A percentile compares a stretch with the other conserved stretches of the same genome.
phyloP scores from a whole-genome alignment of 2,329 filamentous ascomycete genomes.

The Stromatinia cepivora region DNA sequence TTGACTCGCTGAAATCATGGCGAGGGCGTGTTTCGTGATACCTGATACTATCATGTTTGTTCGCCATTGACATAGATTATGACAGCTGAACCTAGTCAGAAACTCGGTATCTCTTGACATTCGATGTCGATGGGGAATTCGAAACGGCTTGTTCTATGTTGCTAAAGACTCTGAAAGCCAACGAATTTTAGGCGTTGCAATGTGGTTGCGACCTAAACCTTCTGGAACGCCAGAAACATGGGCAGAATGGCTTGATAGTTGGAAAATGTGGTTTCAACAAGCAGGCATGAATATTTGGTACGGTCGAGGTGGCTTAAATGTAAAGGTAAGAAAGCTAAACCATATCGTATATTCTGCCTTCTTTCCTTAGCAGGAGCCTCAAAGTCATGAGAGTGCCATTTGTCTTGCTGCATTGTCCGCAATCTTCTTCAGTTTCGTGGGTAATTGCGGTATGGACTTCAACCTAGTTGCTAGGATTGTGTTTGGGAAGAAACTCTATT shows the following conservation, averaged over 20 bases:
- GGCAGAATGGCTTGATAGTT: constrained; percentile 62
- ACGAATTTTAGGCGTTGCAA: constrained; percentile 67
- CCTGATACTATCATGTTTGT: neutral
- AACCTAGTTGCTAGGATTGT: neutral
- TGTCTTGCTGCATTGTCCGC: neutral
- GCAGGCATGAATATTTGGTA: constrained; percentile 66
- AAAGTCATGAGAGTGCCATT: neutral
- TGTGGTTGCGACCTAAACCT: constrained; percentile 65
- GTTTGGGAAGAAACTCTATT: neutral
- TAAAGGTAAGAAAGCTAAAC: constrained; percentile 46
- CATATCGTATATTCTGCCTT: constrained; percentile 24
- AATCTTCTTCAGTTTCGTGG: neutral
- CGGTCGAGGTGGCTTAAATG: constrained; percentile 67
- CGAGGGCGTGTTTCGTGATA: constrained; percentile 9
- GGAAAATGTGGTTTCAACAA: constrained; percentile 66
- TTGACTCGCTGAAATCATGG: neutral
- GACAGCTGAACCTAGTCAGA: constrained; percentile 32
- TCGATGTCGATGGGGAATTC: constrained; percentile 69
- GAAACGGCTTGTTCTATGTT: constrained; percentile 68
- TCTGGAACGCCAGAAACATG: constrained; percentile 54
- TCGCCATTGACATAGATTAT: constrained; percentile 9
- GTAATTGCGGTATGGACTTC: neutral
- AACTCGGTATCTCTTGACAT: constrained; percentile 46
- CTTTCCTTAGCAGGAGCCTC: constrained; percentile 4
- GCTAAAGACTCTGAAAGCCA: constrained; percentile 57